phyloP scores from a whole-genome alignment of 1,139 yeast genomes.

The Pichia sp. region DNA sequence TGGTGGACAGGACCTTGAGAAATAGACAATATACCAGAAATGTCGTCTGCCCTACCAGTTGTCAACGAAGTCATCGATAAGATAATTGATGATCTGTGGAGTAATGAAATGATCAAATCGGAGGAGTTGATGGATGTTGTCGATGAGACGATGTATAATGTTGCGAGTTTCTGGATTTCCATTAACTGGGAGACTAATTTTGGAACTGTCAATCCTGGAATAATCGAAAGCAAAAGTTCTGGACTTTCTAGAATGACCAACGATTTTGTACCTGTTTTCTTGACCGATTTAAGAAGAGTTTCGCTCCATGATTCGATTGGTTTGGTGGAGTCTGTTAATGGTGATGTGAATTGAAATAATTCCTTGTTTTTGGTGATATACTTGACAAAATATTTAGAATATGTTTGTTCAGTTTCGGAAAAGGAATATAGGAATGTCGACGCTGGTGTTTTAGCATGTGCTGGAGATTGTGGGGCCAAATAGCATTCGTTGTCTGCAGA shows the following conservation, averaged over 20 bases:
- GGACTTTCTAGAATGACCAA: conserved; percentile 34
- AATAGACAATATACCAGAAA: conserved; percentile 69
- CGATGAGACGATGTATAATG: conserved; percentile 36
- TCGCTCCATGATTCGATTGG: conserved; percentile 3
- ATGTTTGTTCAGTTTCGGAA: conserved; percentile 5
- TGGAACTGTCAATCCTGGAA: conserved; percentile 34
- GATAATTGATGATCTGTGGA: conserved; percentile 50
- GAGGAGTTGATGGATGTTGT: conserved; percentile 37
- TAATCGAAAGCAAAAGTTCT: conserved; percentile 49
- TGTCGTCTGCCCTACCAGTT: conserved; percentile 82
- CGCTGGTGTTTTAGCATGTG: conserved; percentile 15
- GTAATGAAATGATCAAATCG: conserved; percentile 46
- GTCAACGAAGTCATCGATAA: conserved; percentile 61
- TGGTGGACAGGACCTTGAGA: conserved; percentile 10
- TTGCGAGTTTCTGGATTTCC: conserved; percentile 38
- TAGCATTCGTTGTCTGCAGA: conserved; percentile 32
- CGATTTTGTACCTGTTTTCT: not conserved
- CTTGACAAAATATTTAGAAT: conserved; percentile 10
- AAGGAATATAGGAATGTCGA: conserved; percentile 9
- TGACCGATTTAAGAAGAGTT: not conserved
- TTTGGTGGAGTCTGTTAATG: conserved; percentile 1
- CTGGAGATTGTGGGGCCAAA: conserved; percentile 28
- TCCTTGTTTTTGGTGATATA: conserved; percentile 9
- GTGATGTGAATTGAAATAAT: conserved; percentile 9
- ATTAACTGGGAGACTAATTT: conserved; percentile 39